Percentiles rank a stretch among this genome's conserved stretches.
Evolutionary conservation across 129 eudicot genomes (phyloP).

Genomic region (Lactuca sativa): DNA sequence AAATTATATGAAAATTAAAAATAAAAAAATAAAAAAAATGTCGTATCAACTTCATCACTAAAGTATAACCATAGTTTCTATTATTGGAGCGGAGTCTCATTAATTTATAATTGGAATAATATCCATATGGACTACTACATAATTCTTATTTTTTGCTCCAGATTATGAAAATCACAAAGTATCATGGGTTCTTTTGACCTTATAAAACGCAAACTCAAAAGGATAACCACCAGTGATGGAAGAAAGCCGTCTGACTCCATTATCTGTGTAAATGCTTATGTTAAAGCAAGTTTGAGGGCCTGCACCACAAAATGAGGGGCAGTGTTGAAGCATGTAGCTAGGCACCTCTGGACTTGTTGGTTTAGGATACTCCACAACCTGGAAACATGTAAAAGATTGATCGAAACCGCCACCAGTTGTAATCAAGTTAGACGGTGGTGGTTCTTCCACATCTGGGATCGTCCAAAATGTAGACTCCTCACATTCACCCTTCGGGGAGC

Average conservation of each 20-base stretch:
- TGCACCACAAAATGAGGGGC: neutral
- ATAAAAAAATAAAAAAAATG: too few species aligned
- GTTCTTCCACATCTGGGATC: conserved; percentile 1
- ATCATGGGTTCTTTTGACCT: neutral
- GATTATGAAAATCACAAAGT: too few species aligned
- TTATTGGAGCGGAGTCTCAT: too few species aligned
- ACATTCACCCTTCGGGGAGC: neutral
- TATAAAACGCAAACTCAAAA: conserved; percentile 25
- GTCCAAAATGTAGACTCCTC: neutral
- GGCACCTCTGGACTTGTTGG: conserved; percentile 11
- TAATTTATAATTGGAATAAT: too few species aligned
- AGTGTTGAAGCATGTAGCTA: conserved; percentile 30
- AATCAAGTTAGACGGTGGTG: conserved; percentile 17
- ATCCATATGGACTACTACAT: too few species aligned
- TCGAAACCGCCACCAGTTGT: conserved; percentile 16
- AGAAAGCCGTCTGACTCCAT: conserved; percentile 12
- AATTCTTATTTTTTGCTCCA: too few species aligned
- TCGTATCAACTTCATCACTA: too few species aligned
- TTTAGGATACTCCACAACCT: conserved; percentile 21
- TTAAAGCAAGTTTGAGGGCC: too few species aligned
- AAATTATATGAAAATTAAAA: too few species aligned
- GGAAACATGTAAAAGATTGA: conserved; percentile 3
- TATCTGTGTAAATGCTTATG: conserved; percentile 1
- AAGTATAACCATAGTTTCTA: too few species aligned
- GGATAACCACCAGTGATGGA: conserved; percentile 15